Evolutionary conservation across 192 early-diverging fungal genomes (phyloP).

Genomic region (Entophlyctis helioformis): DNA sequence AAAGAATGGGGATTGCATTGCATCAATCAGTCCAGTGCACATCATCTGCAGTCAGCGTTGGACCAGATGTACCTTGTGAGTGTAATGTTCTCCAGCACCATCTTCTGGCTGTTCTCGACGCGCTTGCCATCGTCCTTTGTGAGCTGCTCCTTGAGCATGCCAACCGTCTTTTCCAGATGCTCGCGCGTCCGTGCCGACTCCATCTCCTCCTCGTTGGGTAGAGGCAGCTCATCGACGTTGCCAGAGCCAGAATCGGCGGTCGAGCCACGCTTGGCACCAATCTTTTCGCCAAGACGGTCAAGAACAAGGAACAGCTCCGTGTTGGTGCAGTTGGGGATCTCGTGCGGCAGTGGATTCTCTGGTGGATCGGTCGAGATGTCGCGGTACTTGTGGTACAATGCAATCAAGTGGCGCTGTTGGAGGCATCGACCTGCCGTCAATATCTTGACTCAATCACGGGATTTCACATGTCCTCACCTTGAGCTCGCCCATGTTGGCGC

Average conservation of each 20-base stretch:
- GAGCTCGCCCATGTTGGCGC: slow-evolving; percentile 12
- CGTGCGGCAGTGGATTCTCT: not conserved
- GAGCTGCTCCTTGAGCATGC: slow-evolving; percentile 16
- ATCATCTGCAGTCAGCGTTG: no score
- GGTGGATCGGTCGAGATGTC: slow-evolving; percentile 3
- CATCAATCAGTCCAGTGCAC: no score
- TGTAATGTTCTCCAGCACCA: slow-evolving; percentile 31
- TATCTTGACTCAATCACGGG: no score
- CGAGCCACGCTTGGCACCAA: no score
- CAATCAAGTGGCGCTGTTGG: slow-evolving; percentile 7
- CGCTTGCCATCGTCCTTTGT: slow-evolving; percentile 22
- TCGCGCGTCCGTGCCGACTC: slow-evolving; percentile 17
- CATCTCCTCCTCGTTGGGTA: slow-evolving; percentile 15
- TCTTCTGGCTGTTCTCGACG: slow-evolving; percentile 22
- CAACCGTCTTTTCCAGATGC: slow-evolving; percentile 11
- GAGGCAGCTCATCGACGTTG: not conserved
- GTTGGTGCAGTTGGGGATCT: no score
- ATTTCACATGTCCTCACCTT: slow-evolving; percentile 14
- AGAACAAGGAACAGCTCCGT: no score
- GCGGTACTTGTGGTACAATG: slow-evolving; percentile 16
- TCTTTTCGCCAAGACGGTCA: no score
- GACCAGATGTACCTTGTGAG: slow-evolving; percentile 6
- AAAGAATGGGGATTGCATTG: not conserved
- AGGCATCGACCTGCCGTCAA: not conserved
- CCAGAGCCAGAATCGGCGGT: no score